A percentile compares a stretch with the other conserved stretches of the same genome.
phyloP scores from a whole-genome alignment of 2,329 filamentous ascomycete species.

The Thelonectria olida region DNA sequence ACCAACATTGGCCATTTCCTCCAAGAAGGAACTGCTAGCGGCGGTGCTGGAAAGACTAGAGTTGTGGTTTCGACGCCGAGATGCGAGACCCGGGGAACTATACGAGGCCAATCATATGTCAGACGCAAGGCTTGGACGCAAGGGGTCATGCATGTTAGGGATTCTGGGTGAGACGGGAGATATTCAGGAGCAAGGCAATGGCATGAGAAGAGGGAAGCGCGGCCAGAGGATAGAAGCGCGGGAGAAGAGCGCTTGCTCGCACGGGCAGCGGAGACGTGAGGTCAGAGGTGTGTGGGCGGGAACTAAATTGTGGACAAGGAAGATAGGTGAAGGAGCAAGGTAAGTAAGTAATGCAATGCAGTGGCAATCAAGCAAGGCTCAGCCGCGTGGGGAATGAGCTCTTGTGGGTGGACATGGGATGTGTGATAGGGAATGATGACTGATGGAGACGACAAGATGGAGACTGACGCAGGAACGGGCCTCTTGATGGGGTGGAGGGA shows the following conservation, averaged over 20 bases:
- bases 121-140: slow-evolving; percentile 45
- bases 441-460: slow-evolving; percentile 6
- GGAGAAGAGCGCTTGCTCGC: slow-evolving; percentile 31
- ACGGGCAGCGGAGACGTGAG: slow-evolving; percentile 19
- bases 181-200: slow-evolving; percentile 22
- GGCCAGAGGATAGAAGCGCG: slow-evolving; percentile 25
- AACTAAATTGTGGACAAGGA: slow-evolving; percentile 6
- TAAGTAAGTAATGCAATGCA: slow-evolving; percentile 11
- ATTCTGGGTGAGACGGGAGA: slow-evolving; percentile 32
- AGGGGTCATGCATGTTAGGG: slow-evolving; percentile 25
- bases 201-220: slow-evolving; percentile 24
- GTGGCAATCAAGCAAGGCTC: slow-evolving; percentile 15
- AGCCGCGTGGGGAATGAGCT: slow-evolving; percentile 20
- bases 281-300: slow-evolving; percentile 7
- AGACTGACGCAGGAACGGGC: slow-evolving; percentile 8
- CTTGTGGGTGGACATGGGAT: slow-evolving; percentile 13
- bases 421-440: slow-evolving; percentile 14
- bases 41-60: slow-evolving; percentile 69
- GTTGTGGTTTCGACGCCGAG: slow-evolving; percentile 61
- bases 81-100: slow-evolving; percentile 65
- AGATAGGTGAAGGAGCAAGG: slow-evolving; percentile 10
- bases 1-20: slow-evolving; percentile 77
- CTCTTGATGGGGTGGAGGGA: slow-evolving; percentile 19
- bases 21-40: slow-evolving; percentile 70
- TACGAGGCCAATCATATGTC: slow-evolving; percentile 58